Evolutionary conservation across 208 protist species (phyloP).

Genomic region (Leptomonas pyrrhocoris): DNA sequence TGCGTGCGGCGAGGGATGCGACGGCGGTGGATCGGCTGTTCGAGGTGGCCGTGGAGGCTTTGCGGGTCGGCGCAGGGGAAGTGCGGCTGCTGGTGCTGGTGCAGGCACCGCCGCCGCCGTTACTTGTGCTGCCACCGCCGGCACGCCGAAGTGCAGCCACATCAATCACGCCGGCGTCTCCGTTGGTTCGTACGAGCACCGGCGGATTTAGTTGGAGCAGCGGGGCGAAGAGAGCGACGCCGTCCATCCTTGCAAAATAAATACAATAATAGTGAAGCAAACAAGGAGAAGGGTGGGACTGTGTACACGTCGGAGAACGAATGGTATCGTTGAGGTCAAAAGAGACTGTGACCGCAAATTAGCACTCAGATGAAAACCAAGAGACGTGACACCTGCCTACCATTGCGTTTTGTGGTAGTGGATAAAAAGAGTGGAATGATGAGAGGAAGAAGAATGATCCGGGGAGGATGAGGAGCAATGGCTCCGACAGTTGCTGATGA

Average conservation of each 20-base stretch:
- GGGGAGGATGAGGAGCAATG: no score
- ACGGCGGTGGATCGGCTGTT: neutral
- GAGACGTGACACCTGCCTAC: no score
- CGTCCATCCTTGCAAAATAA: neutral
- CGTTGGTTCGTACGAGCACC: slow-evolving; percentile 27
- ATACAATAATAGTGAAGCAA: no score
- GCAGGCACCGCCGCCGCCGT: neutral
- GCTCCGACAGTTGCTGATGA: no score
- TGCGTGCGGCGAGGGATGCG: slow-evolving; percentile 23
- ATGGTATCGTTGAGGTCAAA: no score
- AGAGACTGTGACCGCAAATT: no score
- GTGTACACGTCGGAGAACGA: no score
- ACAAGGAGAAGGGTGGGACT: no score
- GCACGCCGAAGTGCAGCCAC: slow-evolving; percentile 20
- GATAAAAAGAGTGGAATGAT: no score
- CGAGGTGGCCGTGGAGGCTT: neutral
- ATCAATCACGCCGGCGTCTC: slow-evolving; percentile 8
- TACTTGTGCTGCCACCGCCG: neutral
- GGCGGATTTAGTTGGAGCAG: slow-evolving; percentile 37
- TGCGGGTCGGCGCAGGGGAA: neutral
- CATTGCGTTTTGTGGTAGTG: no score
- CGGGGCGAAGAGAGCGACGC: slow-evolving; percentile 13
- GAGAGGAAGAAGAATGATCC: no score
- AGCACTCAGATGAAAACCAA: no score
- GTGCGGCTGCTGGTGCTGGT: neutral